Evolutionary conservation across 192 early-diverging fungal species (phyloP).

Genomic region (Gamsiella multidivaricata): DNA sequence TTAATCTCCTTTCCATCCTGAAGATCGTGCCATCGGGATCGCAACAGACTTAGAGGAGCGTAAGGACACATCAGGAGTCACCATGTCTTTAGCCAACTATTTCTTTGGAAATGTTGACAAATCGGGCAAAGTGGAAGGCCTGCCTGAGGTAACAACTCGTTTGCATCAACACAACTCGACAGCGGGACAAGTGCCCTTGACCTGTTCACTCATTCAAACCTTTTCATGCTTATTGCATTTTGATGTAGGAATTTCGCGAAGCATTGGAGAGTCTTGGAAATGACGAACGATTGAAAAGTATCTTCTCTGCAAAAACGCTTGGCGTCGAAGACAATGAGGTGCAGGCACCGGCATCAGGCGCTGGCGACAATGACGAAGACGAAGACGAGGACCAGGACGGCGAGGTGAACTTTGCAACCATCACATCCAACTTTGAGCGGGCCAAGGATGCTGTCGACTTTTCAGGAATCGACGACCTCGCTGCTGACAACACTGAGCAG

Average conservation of each 20-base stretch:
- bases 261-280: conserved; percentile 62
- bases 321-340: conserved; percentile 65
- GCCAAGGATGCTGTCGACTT: conserved; percentile 83
- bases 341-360: conserved; percentile 47
- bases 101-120: conserved; percentile 94
- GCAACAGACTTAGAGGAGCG: neutral
- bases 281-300: conserved; percentile 61
- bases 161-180: neutral
- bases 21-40: neutral
- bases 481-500: conserved; percentile 67
- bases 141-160: conserved; percentile 55
- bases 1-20: too few relatives aligned
- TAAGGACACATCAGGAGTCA: neutral
- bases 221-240: conserved; percentile 25
- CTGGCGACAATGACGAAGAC: conserved; percentile 54
- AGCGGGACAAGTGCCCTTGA: too few relatives aligned
- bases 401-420: conserved; percentile 51
- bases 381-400: conserved; percentile 56
- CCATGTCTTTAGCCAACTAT: conserved; percentile 78
- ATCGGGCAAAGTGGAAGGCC: conserved; percentile 79
- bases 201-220: too few relatives aligned
- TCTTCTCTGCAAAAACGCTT: conserved; percentile 61
- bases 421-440: conserved; percentile 61
- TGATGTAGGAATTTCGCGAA: conserved; percentile 65
- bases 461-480: conserved; percentile 84